Evolutionary conservation across 805 yeast species (phyloP).

Genomic region (Scheffersomyces spartinae): DNA sequence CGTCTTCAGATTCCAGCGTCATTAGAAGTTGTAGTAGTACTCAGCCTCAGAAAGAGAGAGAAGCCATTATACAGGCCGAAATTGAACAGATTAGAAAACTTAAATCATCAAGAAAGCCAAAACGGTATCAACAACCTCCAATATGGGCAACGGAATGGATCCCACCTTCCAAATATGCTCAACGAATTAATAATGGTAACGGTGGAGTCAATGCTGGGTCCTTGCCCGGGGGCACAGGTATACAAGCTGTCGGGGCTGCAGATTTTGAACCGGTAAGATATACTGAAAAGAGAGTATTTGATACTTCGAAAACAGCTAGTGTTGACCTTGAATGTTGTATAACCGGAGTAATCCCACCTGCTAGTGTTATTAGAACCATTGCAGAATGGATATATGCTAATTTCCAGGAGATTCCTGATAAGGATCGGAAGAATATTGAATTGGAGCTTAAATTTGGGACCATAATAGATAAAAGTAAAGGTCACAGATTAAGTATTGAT

Average conservation of each 20-base stretch:
- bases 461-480: slow-evolving; percentile 51
- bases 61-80: too few species aligned
- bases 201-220: slow-evolving; percentile 1
- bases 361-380: slow-evolving; percentile 69
- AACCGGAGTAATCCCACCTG: slow-evolving; percentile 67
- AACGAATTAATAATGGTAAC: slow-evolving; percentile 3
- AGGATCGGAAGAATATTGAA: slow-evolving; percentile 40
- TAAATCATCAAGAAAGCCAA: slow-evolving; percentile 51
- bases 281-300: slow-evolving; percentile 14
- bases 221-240: background rate
- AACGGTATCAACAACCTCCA: slow-evolving; percentile 54
- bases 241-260: slow-evolving; percentile 1
- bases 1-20: too few species aligned
- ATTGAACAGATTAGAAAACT: too few species aligned
- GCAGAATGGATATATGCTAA: slow-evolving; percentile 88
- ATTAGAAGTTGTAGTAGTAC: too few species aligned
- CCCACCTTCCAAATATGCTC: slow-evolving; percentile 21
- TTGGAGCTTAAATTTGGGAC: slow-evolving; percentile 67
- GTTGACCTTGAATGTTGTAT: slow-evolving; percentile 40
- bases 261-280: slow-evolving; percentile 12
- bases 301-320: slow-evolving; percentile 17
- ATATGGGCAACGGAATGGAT: slow-evolving; percentile 77
- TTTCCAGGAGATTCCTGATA: slow-evolving; percentile 48
- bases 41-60: too few species aligned
- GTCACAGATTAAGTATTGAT: slow-evolving; percentile 52